These are phyloP conservation scores for Neckera pumila DNA, from an alignment of 225 moss, liverwort and hornwort genomes.

Conservation along the genomic window DNA sequence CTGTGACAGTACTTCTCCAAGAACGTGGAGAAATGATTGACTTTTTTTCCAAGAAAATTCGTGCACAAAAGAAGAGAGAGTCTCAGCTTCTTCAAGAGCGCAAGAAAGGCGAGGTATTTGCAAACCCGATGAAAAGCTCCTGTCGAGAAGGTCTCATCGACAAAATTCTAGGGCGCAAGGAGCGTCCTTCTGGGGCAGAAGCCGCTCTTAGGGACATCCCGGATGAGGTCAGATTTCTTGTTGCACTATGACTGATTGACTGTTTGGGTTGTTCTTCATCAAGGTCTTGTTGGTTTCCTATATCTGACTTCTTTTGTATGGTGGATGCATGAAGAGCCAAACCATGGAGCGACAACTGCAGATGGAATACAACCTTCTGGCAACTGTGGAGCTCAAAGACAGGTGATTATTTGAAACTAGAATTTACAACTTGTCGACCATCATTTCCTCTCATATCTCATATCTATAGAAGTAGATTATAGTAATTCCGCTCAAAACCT, in stretches of 20 bases:
- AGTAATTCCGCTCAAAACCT: not conserved
- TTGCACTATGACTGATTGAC: not conserved
- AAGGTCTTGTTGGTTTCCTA: not conserved
- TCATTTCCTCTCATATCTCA: not conserved
- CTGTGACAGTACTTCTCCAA: not conserved
- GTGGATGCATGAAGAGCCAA: not conserved
- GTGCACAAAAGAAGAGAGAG: not conserved
- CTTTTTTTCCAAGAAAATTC: not conserved
- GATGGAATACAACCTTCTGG: not conserved
- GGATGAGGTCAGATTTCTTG: not conserved
- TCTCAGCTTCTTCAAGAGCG: not conserved
- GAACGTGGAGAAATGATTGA: not conserved
- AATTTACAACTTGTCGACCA: not conserved
- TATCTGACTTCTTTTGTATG: not conserved
- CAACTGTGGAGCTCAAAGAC: not conserved
- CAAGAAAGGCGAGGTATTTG: not conserved
- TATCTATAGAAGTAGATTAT: not conserved
- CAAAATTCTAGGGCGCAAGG: not conserved
- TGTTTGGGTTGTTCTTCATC: not conserved
- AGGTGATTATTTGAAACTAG: not conserved
- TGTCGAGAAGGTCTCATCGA: not conserved
- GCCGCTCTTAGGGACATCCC: not conserved
- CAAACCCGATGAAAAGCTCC: not conserved
- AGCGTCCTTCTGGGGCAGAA: not conserved
- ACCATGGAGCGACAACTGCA: not conserved